Evolutionary conservation across 352 stramenopile species (phyloP).

Genomic region (Pythium vanterpoolii): DNA sequence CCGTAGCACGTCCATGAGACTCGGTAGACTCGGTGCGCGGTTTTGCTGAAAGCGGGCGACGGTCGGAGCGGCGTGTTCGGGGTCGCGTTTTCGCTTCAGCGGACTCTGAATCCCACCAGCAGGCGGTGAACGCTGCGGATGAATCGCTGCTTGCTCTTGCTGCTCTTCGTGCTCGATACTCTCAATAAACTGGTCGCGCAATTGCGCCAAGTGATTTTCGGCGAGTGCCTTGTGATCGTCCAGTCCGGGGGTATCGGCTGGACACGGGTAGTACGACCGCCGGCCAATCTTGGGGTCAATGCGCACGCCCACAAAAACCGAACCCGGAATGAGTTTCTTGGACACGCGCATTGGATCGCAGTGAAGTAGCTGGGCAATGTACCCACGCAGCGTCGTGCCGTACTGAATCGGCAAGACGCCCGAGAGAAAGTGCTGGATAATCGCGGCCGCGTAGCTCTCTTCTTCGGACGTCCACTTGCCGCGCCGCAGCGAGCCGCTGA

Average conservation of each 20-base stretch:
- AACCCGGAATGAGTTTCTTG: slow-evolving; percentile 69
- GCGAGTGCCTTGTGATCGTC: slow-evolving; percentile 39
- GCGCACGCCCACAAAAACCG: slow-evolving; percentile 57
- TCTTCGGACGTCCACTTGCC: slow-evolving; percentile 74
- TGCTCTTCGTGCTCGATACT: slow-evolving; percentile 61
- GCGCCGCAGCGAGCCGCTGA: slow-evolving; percentile 37
- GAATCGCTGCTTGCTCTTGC: not conserved
- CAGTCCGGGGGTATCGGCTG: slow-evolving; percentile 40
- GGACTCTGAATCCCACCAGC: not conserved
- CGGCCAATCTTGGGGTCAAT: slow-evolving; percentile 75
- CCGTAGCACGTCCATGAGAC: slow-evolving; percentile 3
- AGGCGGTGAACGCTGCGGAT: not conserved
- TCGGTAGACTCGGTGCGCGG: not conserved
- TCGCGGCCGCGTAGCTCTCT: slow-evolving; percentile 59
- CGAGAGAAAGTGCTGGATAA: slow-evolving; percentile 68
- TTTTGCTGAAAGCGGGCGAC: not conserved
- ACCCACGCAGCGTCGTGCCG: slow-evolving; percentile 68
- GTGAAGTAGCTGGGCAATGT: slow-evolving; percentile 64
- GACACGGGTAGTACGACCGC: slow-evolving; percentile 63
- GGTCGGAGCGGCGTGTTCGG: not conserved
- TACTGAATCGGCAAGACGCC: slow-evolving; percentile 66
- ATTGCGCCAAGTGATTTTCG: slow-evolving; percentile 31
- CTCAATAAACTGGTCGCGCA: slow-evolving; percentile 48
- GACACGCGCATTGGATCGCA: slow-evolving; percentile 79
- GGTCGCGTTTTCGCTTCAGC: not conserved